phyloP scores from a whole-genome alignment of 1,139 yeast species.

The Candida frijolesensis region DNA sequence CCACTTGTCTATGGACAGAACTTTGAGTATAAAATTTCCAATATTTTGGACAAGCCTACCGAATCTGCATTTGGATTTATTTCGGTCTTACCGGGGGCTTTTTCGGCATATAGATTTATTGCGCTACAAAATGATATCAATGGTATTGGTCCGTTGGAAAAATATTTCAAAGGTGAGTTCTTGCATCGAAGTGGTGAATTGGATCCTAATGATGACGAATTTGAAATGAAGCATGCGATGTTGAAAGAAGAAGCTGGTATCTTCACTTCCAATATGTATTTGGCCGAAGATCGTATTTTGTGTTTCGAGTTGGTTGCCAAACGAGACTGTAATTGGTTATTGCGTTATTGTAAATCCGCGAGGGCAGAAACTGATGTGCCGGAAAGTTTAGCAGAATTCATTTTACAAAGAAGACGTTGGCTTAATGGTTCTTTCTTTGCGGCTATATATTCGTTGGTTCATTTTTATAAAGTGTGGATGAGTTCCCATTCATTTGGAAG shows the following conservation, averaged over 20 bases:
- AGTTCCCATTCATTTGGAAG: constrained; percentile 46
- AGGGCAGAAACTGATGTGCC: constrained; percentile 55
- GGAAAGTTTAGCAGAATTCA: constrained; percentile 47
- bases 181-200: constrained; percentile 48
- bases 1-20: constrained; percentile 52
- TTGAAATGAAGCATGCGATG: constrained; percentile 39
- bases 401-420: constrained; percentile 54
- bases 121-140: constrained; percentile 47
- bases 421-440: constrained; percentile 54
- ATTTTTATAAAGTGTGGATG: constrained; percentile 46
- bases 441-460: constrained; percentile 48
- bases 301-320: constrained; percentile 54
- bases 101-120: constrained; percentile 45
- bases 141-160: constrained; percentile 50
- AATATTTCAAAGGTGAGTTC: constrained; percentile 52
- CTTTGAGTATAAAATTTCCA: constrained; percentile 49
- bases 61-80: constrained; percentile 51
- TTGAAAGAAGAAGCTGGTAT: constrained; percentile 51
- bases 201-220: constrained; percentile 51
- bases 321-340: constrained; percentile 45
- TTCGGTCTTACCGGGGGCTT: constrained; percentile 51
- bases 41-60: constrained; percentile 49
- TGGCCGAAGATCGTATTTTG: constrained; percentile 53
- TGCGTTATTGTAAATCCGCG: constrained; percentile 49
- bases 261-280: constrained; percentile 52